These are phyloP conservation scores for Fomitopsis schrenkii DNA, from an alignment of 1,284 basidiomycete genomes.

Conservation along the genomic window DNA sequence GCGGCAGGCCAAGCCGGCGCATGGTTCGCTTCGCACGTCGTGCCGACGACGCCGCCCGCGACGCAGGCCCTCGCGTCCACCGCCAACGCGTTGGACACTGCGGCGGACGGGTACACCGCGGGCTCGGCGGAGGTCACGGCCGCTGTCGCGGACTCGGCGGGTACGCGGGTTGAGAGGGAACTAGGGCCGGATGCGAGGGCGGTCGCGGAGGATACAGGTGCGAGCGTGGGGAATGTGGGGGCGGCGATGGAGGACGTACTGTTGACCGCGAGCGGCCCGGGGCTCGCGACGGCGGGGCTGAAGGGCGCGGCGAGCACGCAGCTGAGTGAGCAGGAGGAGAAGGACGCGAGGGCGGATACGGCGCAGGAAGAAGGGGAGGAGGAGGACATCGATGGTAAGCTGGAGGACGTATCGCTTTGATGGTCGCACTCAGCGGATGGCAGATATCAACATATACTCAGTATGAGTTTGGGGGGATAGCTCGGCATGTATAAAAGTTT, in stretches of 20 bases:
- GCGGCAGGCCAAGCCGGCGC: constrained; percentile 20
- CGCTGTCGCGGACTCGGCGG: constrained; percentile 11
- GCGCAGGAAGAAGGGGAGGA: neutral
- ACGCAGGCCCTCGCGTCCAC: constrained; percentile 12
- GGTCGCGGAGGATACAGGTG: constrained; percentile 14
- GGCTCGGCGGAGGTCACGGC: constrained; percentile 15
- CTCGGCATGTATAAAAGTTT: too few relatives aligned
- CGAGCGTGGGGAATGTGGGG: constrained; percentile 17
- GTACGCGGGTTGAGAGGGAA: constrained; percentile 19
- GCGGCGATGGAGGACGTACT: constrained; percentile 18
- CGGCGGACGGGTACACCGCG: constrained; percentile 8
- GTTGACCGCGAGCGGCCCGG: constrained; percentile 15
- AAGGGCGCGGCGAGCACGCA: constrained; percentile 17
- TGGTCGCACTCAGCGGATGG: neutral
- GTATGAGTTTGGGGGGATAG: neutral
- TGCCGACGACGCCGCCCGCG: constrained; percentile 12
- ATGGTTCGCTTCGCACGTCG: constrained; percentile 19
- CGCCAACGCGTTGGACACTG: constrained; percentile 10
- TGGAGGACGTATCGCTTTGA: constrained; percentile 17
- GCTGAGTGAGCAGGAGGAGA: constrained; percentile 11
- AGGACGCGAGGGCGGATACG: constrained; percentile 3
- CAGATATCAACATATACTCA: neutral
- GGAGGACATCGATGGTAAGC: constrained; percentile 9
- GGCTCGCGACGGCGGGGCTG: constrained; percentile 13
- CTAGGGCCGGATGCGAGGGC: constrained; percentile 18